phyloP scores from a whole-genome alignment of 345 rosid species.

The Murraya paniculata region DNA sequence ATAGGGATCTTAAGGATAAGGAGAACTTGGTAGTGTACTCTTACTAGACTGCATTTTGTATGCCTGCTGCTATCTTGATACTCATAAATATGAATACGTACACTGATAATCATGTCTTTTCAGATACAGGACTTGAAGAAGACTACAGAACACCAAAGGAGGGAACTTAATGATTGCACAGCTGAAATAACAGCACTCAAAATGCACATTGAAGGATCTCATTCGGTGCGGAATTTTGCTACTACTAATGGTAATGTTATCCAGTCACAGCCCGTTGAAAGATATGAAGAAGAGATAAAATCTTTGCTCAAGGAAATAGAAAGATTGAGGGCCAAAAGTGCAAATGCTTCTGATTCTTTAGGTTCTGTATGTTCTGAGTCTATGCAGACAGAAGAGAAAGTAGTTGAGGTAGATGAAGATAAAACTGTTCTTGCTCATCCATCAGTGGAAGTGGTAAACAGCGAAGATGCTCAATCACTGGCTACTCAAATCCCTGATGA shows the following conservation, averaged over 20 bases:
- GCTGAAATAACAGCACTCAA: constrained; percentile 91
- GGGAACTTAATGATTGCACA: constrained; percentile 81
- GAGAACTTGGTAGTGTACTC: constrained; percentile 65
- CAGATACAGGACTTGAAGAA: constrained; percentile 79
- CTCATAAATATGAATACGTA: constrained; percentile 19
- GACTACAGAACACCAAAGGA: constrained; percentile 66
- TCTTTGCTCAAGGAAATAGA: constrained; percentile 59
- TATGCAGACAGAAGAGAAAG: constrained; percentile 49
- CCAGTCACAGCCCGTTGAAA: constrained; percentile 54
- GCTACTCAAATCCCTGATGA: constrained; percentile 22
- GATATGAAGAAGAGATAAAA: constrained; percentile 55
- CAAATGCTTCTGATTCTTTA: constrained; percentile 29
- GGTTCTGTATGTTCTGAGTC: constrained; percentile 34
- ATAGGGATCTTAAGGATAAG: constrained; percentile 78
- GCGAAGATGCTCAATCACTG: constrained; percentile 24
- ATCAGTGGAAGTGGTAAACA: constrained; percentile 25
- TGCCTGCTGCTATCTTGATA: constrained; percentile 15
- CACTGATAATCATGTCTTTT: constrained; percentile 25
- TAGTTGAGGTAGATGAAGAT: constrained; percentile 66
- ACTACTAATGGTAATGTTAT: constrained; percentile 43
- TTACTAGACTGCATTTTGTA: constrained; percentile 19
- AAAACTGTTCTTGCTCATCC: constrained; percentile 45
- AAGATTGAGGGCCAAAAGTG: constrained; percentile 36
- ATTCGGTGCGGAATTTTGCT: constrained; percentile 43
- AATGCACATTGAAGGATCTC: constrained; percentile 86